Base-by-base conservation (phyloP, 495 filamentous ascomycete species). In the Letharia columbiana region DNA sequence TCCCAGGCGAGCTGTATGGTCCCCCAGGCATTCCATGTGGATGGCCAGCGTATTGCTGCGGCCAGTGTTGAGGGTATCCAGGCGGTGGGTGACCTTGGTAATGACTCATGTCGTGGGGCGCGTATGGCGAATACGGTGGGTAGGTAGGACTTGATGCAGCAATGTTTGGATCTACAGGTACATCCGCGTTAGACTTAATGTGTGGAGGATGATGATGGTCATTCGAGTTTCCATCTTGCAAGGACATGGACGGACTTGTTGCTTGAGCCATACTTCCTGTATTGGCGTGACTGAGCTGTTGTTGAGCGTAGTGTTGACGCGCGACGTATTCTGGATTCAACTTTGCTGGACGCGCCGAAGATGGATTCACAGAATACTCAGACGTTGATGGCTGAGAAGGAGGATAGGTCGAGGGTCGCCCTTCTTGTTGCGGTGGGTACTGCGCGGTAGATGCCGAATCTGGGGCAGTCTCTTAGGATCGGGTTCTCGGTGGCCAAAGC, bases 101-200 rank as follows among this genome's bases (percentile, higher is more conserved):
- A 73, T 90, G 88, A 67, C 85, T 76, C 88, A 95, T 92, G 61
- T 96, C 90, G 80, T 90, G 89, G 64, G 89, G 89, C 49, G 89
- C 86, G 78, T 96, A 97, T 40, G 91, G 91, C 67, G 92, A 90
- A 77, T 96, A 89, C 61, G 85, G 86, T 71, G 90, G 86, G 73
- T 96, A 96, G 69, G 91, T 90, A 62, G 93, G 91, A 81, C 91
- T 96, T 66, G 91, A 87, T 71, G 89, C 88, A 76, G 94, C 89
- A 71, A 97, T 94, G 71, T 91, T 92, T 69, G 93, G 91, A 95
- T 98, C 94, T 97, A 96, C 89, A 89, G 91, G 92, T 81, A 94
- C 85, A 85, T 91, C 87, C 85, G 83, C 83, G 91, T 96, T 89
- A 96, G 91, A 93, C 78, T 90, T 91, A 76, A 85, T 81, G 81